These are phyloP conservation scores for Chrysosporium queenslandicum DNA, from an alignment of 2,329 filamentous ascomycete species.

Conservation along the genomic window DNA sequence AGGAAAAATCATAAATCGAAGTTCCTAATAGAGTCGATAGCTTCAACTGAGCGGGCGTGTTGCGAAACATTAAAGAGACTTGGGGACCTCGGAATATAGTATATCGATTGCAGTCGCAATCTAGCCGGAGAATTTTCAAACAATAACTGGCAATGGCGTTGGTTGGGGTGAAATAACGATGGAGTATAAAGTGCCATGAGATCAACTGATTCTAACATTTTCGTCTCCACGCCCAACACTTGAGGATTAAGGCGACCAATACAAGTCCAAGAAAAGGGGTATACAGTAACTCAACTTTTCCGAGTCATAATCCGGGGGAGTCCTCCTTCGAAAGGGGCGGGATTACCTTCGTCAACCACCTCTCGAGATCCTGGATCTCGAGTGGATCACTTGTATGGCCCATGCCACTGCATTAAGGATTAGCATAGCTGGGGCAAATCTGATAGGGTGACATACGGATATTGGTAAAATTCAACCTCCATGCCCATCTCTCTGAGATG, in stretches of 20 bases:
- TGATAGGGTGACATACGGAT: constrained; percentile 47
- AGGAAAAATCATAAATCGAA: no score
- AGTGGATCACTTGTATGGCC: constrained; percentile 64
- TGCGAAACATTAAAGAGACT: no score
- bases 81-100: no score
- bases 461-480: constrained; percentile 65
- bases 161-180: no score
- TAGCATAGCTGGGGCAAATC: not conserved
- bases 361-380: constrained; percentile 75
- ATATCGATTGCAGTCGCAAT: no score
- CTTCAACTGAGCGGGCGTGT: no score
- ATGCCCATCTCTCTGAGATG: constrained; percentile 59
- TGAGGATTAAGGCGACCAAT: not conserved
- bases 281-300: not conserved
- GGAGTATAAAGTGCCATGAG: no score
- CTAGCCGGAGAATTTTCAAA: no score
- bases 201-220: no score
- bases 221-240: not conserved
- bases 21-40: no score
- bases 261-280: constrained; percentile 5
- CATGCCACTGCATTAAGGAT: constrained; percentile 46
- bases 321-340: constrained; percentile 36
- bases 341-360: constrained; percentile 46
- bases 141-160: no score
- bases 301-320: constrained; percentile 14